Percentiles rank a stretch among this genome's conserved stretches.
phyloP scores from a whole-genome alignment of 1,139 yeast species.

The Pichia sp. region DNA sequence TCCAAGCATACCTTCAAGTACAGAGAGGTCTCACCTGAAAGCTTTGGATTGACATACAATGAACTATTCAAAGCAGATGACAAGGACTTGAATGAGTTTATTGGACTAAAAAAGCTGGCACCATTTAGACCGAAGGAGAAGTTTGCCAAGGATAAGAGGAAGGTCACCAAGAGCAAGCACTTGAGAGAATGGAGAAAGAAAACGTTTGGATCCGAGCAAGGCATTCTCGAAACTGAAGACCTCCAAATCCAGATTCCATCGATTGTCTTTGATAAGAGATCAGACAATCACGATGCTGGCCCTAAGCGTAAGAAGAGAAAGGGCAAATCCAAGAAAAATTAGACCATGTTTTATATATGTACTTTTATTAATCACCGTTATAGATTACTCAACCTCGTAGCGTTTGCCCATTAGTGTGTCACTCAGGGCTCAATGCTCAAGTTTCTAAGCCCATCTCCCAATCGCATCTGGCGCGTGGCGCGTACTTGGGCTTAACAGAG shows the following conservation, averaged over 20 bases:
- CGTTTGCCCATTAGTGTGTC: too few species aligned
- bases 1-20: conserved; percentile 62
- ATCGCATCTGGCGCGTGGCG: too few species aligned
- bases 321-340: conserved; percentile 3
- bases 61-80: conserved; percentile 92
- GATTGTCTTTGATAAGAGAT: conserved; percentile 15
- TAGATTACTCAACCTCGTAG: too few species aligned
- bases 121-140: conserved; percentile 79
- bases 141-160: conserved; percentile 71
- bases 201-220: conserved; percentile 63
- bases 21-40: conserved; percentile 92
- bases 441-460: too few species aligned
- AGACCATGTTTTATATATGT: conserved; percentile 11
- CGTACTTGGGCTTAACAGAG: too few species aligned
- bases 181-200: conserved; percentile 86
- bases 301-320: conserved; percentile 11
- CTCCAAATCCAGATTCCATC: conserved; percentile 23
- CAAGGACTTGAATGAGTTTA: conserved; percentile 68
- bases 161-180: conserved; percentile 75
- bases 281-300: background rate
- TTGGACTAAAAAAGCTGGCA: conserved; percentile 88
- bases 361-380: too few species aligned
- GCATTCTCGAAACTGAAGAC: conserved; percentile 30
- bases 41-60: conserved; percentile 77
- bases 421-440: too few species aligned